Conservation (phyloP, 2,329 filamentous ascomycete genomes). For the Dothistroma pini region DNA sequence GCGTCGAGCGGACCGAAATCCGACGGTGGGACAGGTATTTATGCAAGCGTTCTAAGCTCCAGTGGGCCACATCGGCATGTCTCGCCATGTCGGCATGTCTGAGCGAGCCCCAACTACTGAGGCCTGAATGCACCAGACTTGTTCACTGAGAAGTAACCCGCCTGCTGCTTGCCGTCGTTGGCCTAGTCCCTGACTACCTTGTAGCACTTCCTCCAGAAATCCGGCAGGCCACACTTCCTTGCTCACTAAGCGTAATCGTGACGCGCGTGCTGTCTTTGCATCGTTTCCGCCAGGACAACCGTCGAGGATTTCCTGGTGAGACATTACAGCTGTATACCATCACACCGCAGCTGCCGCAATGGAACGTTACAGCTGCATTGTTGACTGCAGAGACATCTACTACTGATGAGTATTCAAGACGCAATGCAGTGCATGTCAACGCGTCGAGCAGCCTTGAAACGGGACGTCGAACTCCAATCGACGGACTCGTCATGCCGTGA, state of each 20-base stretch:
- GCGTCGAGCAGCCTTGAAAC: not conserved
- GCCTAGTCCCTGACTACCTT: not conserved
- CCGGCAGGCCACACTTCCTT: too few species aligned
- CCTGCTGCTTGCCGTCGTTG: not conserved
- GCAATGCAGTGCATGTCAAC: not conserved
- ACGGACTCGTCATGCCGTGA: not conserved
- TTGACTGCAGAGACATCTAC: not conserved
- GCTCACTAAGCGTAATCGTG: too few species aligned
- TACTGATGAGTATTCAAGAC: not conserved
- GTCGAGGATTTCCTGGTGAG: not conserved
- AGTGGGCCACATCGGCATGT: not conserved
- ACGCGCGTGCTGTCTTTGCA: not conserved
- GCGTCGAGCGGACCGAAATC: too few species aligned
- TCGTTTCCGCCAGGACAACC: not conserved
- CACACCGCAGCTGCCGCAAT: not conserved
- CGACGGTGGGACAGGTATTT: too few species aligned
- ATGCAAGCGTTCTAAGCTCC: too few species aligned
- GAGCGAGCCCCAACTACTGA: not conserved
- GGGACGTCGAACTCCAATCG: not conserved
- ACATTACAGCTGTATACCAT: not conserved
- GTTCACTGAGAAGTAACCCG: not conserved
- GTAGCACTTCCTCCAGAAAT: too few species aligned
- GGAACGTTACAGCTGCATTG: not conserved
- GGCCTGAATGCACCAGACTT: not conserved
- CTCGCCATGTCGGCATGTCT: not conserved